Percentiles rank a stretch among this genome's conserved stretches.
Conservation (phyloP, 108 stramenopile species). For the Cyclotella baltica region DNA sequence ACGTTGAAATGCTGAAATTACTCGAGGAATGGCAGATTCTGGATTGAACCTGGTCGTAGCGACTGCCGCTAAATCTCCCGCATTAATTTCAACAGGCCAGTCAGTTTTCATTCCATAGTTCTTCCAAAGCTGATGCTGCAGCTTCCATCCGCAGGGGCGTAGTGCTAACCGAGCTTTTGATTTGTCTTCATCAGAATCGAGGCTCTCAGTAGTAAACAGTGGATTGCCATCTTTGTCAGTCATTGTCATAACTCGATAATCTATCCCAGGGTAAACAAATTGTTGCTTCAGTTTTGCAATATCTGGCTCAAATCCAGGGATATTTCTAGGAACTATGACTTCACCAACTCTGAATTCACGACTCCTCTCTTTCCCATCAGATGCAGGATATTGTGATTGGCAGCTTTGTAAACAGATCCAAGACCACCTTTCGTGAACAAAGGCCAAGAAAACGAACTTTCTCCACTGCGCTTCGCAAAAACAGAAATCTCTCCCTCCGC, state of each 20-base stretch:
- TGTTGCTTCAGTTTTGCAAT: conserved; percentile 35
- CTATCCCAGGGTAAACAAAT: conserved; percentile 55
- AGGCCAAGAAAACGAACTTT: conserved; percentile 46
- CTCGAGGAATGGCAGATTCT: conserved; percentile 45
- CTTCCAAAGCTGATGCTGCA: conserved; percentile 57
- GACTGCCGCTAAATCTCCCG: conserved; percentile 36
- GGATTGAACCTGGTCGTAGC: conserved; percentile 56
- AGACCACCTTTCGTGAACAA: conserved; percentile 42
- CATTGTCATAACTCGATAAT: conserved; percentile 68
- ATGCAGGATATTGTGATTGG: conserved; percentile 5
- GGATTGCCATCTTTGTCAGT: conserved; percentile 46
- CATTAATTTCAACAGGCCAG: conserved; percentile 59
- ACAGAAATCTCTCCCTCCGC: conserved; percentile 51
- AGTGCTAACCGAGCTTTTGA: conserved; percentile 46
- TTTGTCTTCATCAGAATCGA: conserved; percentile 35
- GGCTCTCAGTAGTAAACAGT: conserved; percentile 50
- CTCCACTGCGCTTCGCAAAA: conserved; percentile 43
- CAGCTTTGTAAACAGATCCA: conserved; percentile 33
- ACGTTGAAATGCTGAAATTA: conserved; percentile 56
- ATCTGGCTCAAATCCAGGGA: conserved; percentile 21
- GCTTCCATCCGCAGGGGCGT: conserved; percentile 63
- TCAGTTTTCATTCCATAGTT: conserved; percentile 39
- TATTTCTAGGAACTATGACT: conserved; percentile 58
- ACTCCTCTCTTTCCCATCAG: background rate
- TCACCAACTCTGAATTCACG: conserved; percentile 59